A percentile compares a stretch with the other conserved stretches of the same genome.
Evolutionary conservation across 73 alveolate species (phyloP).

Genomic region (Paramecium caudatum): DNA sequence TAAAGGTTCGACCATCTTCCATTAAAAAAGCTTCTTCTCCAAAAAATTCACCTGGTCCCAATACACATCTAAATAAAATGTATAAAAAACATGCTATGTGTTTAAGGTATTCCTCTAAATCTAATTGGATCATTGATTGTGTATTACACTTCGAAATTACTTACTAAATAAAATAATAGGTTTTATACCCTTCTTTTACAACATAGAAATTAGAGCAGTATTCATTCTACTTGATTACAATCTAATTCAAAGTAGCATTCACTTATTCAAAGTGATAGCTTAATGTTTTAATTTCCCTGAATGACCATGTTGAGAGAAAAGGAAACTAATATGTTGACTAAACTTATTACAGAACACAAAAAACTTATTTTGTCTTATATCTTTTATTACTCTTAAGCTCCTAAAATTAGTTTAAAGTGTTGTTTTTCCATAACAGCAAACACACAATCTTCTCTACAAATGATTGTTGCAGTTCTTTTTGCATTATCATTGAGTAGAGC

Average conservation of each 20-base stretch:
- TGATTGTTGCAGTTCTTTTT: conserved; percentile 75
- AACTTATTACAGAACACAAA: conserved; percentile 10
- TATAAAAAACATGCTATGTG: not conserved
- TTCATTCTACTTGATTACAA: not conserved
- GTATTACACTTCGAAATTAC: conserved; percentile 41
- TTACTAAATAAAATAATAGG: conserved; percentile 16
- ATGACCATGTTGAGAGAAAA: conserved; percentile 58
- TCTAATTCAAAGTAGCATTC: not conserved
- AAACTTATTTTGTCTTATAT: conserved; percentile 12
- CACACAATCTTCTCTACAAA: conserved; percentile 66
- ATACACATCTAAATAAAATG: conserved; percentile 9
- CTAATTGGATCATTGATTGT: not conserved
- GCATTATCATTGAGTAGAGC: conserved; percentile 73
- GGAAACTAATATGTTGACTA: not conserved
- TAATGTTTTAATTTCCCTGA: conserved; percentile 23
- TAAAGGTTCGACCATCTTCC: conserved; percentile 28
- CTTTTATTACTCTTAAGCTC: conserved; percentile 10
- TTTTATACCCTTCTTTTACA: conserved; percentile 38
- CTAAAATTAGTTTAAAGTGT: not conserved
- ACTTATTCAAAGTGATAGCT: conserved; percentile 67
- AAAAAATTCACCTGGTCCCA: conserved; percentile 69
- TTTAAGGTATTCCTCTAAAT: not conserved
- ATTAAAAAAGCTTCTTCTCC: conserved; percentile 56
- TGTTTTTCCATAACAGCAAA: conserved; percentile 70
- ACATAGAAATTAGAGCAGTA: conserved; percentile 35